Conservation (phyloP, 768 basidiomycete genomes). For the Tulasnella sp. region DNA sequence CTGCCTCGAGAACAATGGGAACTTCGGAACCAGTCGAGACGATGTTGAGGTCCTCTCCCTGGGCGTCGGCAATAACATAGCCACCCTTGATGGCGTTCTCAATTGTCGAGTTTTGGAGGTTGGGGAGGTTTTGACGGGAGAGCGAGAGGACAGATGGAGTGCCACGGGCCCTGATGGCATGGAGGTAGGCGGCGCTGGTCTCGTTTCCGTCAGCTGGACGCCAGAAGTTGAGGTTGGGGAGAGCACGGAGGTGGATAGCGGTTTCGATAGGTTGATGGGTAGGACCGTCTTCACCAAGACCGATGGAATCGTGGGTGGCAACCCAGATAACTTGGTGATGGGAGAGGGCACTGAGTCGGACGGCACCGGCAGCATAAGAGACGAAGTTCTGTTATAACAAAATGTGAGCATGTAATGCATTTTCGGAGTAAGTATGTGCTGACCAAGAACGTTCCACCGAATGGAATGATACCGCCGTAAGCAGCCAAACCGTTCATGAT, state of each 20-base stretch:
- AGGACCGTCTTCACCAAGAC: constrained; percentile 86
- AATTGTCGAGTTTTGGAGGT: constrained; percentile 76
- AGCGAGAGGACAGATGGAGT: constrained; percentile 78
- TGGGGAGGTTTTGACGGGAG: constrained; percentile 85
- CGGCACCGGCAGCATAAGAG: constrained; percentile 85
- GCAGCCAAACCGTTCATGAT: constrained; percentile 84
- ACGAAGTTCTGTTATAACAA: constrained; percentile 60
- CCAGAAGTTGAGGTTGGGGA: constrained; percentile 87
- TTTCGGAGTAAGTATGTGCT: constrained; percentile 19
- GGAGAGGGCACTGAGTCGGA: constrained; percentile 79
- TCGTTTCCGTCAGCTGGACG: constrained; percentile 93
- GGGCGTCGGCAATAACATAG: constrained; percentile 76
- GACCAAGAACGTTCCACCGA: constrained; percentile 84
- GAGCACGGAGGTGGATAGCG: constrained; percentile 70
- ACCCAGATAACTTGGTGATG: constrained; percentile 90
- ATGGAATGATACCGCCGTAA: constrained; percentile 85
- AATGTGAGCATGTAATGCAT: constrained; percentile 1
- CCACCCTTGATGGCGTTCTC: constrained; percentile 75
- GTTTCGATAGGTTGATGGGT: constrained; percentile 95
- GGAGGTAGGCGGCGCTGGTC: constrained; percentile 83
- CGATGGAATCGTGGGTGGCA: constrained; percentile 91
- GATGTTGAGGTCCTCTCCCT: constrained; percentile 72
- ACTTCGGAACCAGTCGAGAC: constrained; percentile 88
- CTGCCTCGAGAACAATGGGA: constrained; percentile 74
- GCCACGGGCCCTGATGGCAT: constrained; percentile 55